Conservation (phyloP, 2,329 filamentous ascomycete genomes). For the Epichloe aotearoae region DNA sequence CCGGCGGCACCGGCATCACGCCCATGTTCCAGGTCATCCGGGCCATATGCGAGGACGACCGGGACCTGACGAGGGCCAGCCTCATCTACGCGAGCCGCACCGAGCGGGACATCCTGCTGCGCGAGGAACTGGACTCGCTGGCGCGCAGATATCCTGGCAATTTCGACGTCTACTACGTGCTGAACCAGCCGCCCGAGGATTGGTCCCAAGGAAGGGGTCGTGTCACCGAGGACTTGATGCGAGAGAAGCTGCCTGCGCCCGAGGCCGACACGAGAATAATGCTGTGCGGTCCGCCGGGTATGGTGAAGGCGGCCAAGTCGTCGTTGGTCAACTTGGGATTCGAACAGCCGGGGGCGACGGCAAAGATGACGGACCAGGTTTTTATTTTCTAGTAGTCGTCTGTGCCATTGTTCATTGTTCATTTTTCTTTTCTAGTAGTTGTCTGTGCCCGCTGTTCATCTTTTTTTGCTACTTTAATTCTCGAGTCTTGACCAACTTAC, state of each 20-base stretch:
- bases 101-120: constrained; percentile 46
- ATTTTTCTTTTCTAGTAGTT: no score
- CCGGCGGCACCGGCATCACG: constrained; percentile 10
- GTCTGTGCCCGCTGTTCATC: no score
- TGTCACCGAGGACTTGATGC: constrained; percentile 37
- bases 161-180: constrained; percentile 41
- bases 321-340: no score
- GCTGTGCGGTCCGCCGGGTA: constrained; percentile 6
- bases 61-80: constrained; percentile 41
- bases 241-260: constrained; percentile 32
- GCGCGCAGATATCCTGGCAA: constrained; percentile 36
- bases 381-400: no score
- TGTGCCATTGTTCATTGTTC: no score
- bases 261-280: constrained; percentile 36
- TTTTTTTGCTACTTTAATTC: no score
- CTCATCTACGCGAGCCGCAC: constrained; percentile 47
- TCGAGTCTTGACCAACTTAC: no score
- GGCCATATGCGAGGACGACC: constrained; percentile 47
- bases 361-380: no score
- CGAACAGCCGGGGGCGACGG: no score
- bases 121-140: constrained; percentile 40
- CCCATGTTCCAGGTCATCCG: constrained; percentile 42
- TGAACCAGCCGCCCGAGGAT: constrained; percentile 30
- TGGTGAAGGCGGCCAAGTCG: no score
- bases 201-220: constrained; percentile 37